Evolutionary conservation across 2,329 filamentous ascomycete species (phyloP).

Genomic region (Fusarium vanettenii): DNA sequence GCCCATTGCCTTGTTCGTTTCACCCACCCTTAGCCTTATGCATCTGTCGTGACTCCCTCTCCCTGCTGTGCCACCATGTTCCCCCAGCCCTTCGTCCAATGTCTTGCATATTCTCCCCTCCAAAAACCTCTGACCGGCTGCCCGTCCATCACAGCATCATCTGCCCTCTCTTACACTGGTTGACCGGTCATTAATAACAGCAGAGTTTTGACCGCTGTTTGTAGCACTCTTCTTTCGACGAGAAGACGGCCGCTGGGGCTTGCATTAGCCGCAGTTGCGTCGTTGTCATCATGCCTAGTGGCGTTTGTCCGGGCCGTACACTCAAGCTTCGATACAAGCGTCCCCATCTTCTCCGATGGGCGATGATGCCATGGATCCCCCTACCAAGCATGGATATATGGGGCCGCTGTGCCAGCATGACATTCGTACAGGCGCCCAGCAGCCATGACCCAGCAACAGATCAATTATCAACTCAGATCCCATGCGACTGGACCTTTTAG

Average conservation of each 20-base stretch:
- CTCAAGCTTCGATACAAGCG: conserved; percentile 31
- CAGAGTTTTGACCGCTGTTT: conserved; percentile 42
- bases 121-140: conserved; percentile 37
- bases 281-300: conserved; percentile 27
- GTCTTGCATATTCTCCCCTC: conserved; percentile 40
- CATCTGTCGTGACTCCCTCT: conserved; percentile 14
- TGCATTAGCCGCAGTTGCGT: conserved; percentile 39
- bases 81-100: conserved; percentile 35
- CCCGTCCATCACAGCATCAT: conserved; percentile 24
- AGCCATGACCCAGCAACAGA: conserved; percentile 12
- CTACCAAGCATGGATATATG: conserved; percentile 12
- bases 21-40: conserved; percentile 4
- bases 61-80: conserved; percentile 30
- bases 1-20: conserved; percentile 14
- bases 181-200: conserved; percentile 27
- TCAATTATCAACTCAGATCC: conserved; percentile 1
- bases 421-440: conserved; percentile 24
- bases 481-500: conserved; percentile 6
- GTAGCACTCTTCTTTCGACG: conserved; percentile 16
- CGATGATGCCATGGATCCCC: conserved; percentile 37
- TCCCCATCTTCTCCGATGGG: conserved; percentile 30
- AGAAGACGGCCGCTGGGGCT: conserved; percentile 24
- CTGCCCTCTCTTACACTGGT: conserved; percentile 3
- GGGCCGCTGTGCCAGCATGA: conserved; percentile 17
- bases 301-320: conserved; percentile 32